These are phyloP conservation scores for Globisporangium spiculum DNA, from an alignment of 352 stramenopile species.

Conservation along the genomic window DNA sequence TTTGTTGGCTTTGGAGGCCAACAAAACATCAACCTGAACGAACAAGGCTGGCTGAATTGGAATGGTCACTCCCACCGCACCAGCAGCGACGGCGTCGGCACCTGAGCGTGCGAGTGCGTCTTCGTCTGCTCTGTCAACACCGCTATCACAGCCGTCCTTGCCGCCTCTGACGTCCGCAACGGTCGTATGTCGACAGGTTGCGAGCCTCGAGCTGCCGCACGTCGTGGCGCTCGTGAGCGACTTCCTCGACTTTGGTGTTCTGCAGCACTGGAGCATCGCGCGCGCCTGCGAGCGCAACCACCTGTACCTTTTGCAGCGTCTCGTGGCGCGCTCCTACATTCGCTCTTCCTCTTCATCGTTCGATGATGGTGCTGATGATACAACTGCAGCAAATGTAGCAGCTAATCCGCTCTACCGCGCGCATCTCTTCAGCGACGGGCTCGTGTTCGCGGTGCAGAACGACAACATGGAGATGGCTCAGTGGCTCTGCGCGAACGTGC, in stretches of 20 bases:
- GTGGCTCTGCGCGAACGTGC: slow-evolving; percentile 13
- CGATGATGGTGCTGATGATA: not conserved
- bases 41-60: not conserved
- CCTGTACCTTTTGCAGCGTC: not conserved
- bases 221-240: slow-evolving; percentile 14
- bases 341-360: not conserved
- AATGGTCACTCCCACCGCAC: not conserved
- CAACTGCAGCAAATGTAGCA: not conserved
- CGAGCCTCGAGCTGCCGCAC: slow-evolving; percentile 14
- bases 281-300: slow-evolving; percentile 13
- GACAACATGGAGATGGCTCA: slow-evolving; percentile 16
- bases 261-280: slow-evolving; percentile 6
- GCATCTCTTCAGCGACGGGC: slow-evolving; percentile 6
- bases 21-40: not conserved
- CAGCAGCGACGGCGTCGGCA: not conserved
- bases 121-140: not conserved
- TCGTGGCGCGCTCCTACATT: not conserved
- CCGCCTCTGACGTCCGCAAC: slow-evolving; percentile 10
- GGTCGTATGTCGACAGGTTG: slow-evolving; percentile 1
- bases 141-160: not conserved
- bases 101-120: not conserved
- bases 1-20: no score
- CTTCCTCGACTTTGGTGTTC: slow-evolving; percentile 7
- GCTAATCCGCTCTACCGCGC: slow-evolving; percentile 10
- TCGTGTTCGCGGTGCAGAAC: slow-evolving; percentile 14